Conservation (phyloP, 805 yeast species). For the Yamadazyma olivae region DNA sequence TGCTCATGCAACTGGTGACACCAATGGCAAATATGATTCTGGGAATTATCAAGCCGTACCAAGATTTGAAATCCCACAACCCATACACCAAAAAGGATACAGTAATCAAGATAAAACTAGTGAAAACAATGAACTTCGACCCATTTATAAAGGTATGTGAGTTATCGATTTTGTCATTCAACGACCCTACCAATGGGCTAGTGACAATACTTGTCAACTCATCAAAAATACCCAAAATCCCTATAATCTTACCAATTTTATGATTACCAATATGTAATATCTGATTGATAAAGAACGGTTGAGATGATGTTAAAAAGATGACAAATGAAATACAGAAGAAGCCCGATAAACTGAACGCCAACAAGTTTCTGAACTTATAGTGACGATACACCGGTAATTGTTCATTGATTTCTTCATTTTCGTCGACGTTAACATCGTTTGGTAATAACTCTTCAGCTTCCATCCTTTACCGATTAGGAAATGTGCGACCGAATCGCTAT, state of each 20-base stretch:
- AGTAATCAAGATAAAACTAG: slow-evolving; percentile 49
- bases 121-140: slow-evolving; percentile 48
- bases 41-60: slow-evolving; percentile 34
- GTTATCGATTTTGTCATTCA: slow-evolving; percentile 50
- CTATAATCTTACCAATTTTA: slow-evolving; percentile 31
- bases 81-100: slow-evolving; percentile 50
- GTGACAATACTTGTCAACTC: slow-evolving; percentile 51
- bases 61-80: slow-evolving; percentile 40
- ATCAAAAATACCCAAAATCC: slow-evolving; percentile 48
- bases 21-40: slow-evolving; percentile 63
- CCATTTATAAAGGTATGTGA: slow-evolving; percentile 34
- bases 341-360: slow-evolving; percentile 34
- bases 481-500: too few species aligned
- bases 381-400: slow-evolving; percentile 2
- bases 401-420: not conserved
- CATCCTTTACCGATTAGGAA: too few species aligned
- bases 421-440: not conserved
- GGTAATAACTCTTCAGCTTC: not conserved
- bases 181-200: slow-evolving; percentile 63
- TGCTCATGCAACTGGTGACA: slow-evolving; percentile 50
- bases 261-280: slow-evolving; percentile 22
- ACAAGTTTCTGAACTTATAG: slow-evolving; percentile 19
- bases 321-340: slow-evolving; percentile 37
- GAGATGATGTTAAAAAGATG: slow-evolving; percentile 38
- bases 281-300: slow-evolving; percentile 36